Base-by-base conservation (phyloP, 768 basidiomycete species). In the Mrakia blollopis region DNA sequence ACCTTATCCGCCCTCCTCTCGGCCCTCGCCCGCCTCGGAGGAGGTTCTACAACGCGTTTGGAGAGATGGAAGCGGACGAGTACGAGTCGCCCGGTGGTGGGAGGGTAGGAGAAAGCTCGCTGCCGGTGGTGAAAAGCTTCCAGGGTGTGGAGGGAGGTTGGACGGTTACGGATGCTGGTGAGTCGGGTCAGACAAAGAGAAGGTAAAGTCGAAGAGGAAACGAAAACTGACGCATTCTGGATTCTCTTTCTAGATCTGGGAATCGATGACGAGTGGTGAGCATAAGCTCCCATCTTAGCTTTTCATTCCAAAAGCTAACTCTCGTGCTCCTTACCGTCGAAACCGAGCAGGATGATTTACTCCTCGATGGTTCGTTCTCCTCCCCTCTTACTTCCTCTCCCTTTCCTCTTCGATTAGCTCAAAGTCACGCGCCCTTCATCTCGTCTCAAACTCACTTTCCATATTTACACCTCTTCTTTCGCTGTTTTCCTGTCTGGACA, bases 121-220 rank as follows among this genome's bases (percentile, higher is more conserved):
- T 84, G 80, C 81, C 81, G 72, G 80, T 80, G 73, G 82, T 85
- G 76, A 84, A 84, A 80, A 89, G 88, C 0, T 91, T 96, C 65
- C 87, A 89, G 81, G 95, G 92, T 0, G 85, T 88, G 47, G 87
- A 88, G 23, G 92, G 92, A 0, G 86, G 88, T 50, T 98, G 94
- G 95, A 97, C 95, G 0, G 92, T 98, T 75, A 98, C 94, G 10
- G 97, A 98, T 57, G 57, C 57, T 57, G 57, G 57, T 57, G 57
- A 57, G 57, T 57, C 11, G 28, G 3, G n/a, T n/a, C n/a, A n/a
- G n/a, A n/a, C n/a, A n/a, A n/a, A n/a, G n/a, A n/a, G n/a, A n/a
- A n/a, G n/a, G n/a, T n/a, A n/a, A n/a, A n/a, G n/a, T n/a, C n/a
- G n/a, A n/a, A n/a, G n/a, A n/a, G n/a, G n/a, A n/a, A n/a, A n/a